Evolutionary conservation across 2,329 filamentous ascomycete species (phyloP).

Genomic region (Fusarium verticillioides): DNA sequence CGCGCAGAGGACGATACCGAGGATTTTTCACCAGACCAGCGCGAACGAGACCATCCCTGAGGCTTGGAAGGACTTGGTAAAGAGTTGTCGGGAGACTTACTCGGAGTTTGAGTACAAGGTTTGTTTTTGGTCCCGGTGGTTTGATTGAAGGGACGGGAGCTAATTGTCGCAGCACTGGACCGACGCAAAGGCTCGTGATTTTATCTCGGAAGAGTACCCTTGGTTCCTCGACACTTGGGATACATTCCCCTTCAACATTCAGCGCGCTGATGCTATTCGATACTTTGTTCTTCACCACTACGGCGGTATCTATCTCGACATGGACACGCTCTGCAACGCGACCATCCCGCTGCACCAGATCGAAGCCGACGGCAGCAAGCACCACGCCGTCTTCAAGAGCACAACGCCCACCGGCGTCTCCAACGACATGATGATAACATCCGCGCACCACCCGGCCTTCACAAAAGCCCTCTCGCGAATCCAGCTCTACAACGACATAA

Average conservation of each 20-base stretch:
- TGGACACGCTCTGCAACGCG: slow-evolving; percentile 48
- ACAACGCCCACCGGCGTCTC: slow-evolving; percentile 82
- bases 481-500: slow-evolving; percentile 67
- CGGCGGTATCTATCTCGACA: slow-evolving; percentile 79
- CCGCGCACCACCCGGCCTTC: slow-evolving; percentile 80
- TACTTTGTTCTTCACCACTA: slow-evolving; percentile 80
- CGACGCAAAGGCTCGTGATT: slow-evolving; percentile 71
- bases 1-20: slow-evolving; percentile 76
- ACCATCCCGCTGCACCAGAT: slow-evolving; percentile 45
- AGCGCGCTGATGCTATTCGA: slow-evolving; percentile 77
- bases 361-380: slow-evolving; percentile 34
- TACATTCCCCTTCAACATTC: slow-evolving; percentile 75
- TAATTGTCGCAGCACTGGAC: slow-evolving; percentile 71
- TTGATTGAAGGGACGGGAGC: not conserved
- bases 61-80: slow-evolving; percentile 72
- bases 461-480: slow-evolving; percentile 74
- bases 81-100: slow-evolving; percentile 74
- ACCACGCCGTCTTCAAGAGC: slow-evolving; percentile 49
- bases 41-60: slow-evolving; percentile 74
- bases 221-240: slow-evolving; percentile 79
- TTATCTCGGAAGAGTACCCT: slow-evolving; percentile 75
- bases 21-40: slow-evolving; percentile 81
- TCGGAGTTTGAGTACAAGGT: slow-evolving; percentile 80
- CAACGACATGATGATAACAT: slow-evolving; percentile 82
- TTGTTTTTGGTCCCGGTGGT: slow-evolving; percentile 35